Percentiles rank a stretch among this genome's conserved stretches.
Conservation (phyloP, 176 grass and related monocot species). For the Raddia distichophylla region DNA sequence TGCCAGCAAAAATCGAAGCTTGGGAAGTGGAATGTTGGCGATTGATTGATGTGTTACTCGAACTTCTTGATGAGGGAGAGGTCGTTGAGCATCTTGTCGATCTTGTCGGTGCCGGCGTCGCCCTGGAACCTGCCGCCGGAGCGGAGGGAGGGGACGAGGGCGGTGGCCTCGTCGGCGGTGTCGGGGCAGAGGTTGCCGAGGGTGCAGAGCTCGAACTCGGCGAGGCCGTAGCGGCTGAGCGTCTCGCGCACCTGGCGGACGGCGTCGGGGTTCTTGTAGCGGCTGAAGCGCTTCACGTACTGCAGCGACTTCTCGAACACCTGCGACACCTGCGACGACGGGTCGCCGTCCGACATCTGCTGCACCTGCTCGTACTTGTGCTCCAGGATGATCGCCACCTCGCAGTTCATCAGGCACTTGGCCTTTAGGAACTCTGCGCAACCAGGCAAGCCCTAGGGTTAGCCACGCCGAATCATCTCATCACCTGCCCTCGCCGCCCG, state of each 20-base stretch:
- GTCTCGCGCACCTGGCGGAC: conserved; percentile 92
- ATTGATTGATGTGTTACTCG: conserved; percentile 43
- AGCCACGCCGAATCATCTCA: not conserved
- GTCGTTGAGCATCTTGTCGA: conserved; percentile 94
- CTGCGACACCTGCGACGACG: conserved; percentile 52
- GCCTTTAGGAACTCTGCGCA: conserved; percentile 82
- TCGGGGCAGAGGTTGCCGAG: conserved; percentile 93
- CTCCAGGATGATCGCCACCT: conserved; percentile 87
- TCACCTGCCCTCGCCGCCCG: too few relatives aligned
- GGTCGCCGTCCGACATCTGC: conserved; percentile 70
- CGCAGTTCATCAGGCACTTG: conserved; percentile 98
- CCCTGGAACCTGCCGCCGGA: conserved; percentile 46
- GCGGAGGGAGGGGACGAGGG: conserved; percentile 79
- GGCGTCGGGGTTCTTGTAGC: conserved; percentile 97
- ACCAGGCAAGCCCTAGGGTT: not conserved
- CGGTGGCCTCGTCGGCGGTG: conserved; percentile 75
- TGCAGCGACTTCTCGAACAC: conserved; percentile 98
- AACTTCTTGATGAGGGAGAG: conserved; percentile 97
- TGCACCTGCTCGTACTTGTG: conserved; percentile 96
- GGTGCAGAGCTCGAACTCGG: conserved; percentile 79
- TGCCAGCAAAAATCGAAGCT: too few relatives aligned
- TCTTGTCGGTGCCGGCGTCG: conserved; percentile 49
- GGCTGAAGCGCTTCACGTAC: conserved; percentile 93
- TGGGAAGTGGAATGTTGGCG: too few relatives aligned
- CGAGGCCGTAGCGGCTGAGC: conserved; percentile 53